Conservation (phyloP, 2,329 filamentous ascomycete species). For the Aspergillus sp. region DNA sequence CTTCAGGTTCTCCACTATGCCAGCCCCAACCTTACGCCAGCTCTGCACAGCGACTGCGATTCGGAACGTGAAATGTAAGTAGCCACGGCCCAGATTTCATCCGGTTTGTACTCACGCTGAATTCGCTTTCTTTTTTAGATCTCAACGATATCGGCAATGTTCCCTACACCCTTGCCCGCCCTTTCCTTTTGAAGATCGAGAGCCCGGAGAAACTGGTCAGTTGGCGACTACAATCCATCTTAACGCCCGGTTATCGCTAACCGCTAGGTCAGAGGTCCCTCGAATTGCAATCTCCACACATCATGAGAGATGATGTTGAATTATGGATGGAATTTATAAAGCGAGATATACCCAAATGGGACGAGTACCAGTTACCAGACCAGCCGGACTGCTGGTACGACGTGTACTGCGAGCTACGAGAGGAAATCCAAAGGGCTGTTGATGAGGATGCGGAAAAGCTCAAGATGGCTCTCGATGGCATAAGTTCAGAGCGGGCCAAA, state of each 20-base stretch:
- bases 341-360: constrained; percentile 69
- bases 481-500: constrained; percentile 58
- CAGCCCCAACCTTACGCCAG: constrained; percentile 35
- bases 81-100: neutral
- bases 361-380: constrained; percentile 64
- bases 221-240: constrained; percentile 2
- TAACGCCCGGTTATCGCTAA: constrained; percentile 4
- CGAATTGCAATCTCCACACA: constrained; percentile 74
- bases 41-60: constrained; percentile 38
- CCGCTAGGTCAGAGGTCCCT: constrained; percentile 51
- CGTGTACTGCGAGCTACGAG: constrained; percentile 70
- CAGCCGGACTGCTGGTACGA: constrained; percentile 73
- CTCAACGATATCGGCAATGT: constrained; percentile 72
- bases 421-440: constrained; percentile 58
- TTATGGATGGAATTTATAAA: constrained; percentile 79
- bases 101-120: neutral
- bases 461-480: constrained; percentile 56
- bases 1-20: constrained; percentile 27
- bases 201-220: constrained; percentile 70
- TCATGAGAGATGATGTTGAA: constrained; percentile 67
- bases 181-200: constrained; percentile 70
- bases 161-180: constrained; percentile 64
- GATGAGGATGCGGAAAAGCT: constrained; percentile 60
- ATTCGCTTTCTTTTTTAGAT: constrained; percentile 31
- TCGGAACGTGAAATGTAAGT: constrained; percentile 39